phyloP scores from a whole-genome alignment of 2,329 filamentous ascomycete species.

The Rugonectria rugulosa region DNA sequence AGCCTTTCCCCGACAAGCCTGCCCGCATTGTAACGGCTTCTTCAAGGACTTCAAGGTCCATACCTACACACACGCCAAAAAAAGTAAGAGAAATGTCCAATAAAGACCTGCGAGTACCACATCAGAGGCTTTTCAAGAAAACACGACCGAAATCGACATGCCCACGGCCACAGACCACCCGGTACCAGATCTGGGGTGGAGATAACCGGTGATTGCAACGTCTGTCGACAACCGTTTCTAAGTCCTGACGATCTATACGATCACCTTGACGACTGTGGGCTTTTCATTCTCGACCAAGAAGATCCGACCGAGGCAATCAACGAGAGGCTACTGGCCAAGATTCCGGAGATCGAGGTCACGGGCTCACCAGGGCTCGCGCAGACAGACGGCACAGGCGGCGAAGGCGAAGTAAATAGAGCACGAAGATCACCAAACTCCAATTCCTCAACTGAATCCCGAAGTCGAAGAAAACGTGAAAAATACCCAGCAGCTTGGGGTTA shows the following conservation, averaged over 20 bases:
- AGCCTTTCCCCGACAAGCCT: neutral
- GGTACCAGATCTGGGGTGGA: neutral
- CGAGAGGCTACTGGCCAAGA: neutral
- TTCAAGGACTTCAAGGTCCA: conserved; percentile 7
- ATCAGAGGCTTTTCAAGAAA: neutral
- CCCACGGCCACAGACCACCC: neutral
- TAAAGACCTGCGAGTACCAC: neutral
- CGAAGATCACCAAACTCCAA: neutral
- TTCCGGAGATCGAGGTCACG: neutral
- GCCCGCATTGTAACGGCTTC: neutral
- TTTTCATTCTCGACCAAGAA: neutral
- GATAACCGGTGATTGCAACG: neutral
- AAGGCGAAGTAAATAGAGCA: neutral
- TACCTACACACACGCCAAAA: neutral
- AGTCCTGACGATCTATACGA: neutral
- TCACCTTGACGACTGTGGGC: conserved; percentile 3
- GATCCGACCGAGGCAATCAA: conserved; percentile 2
- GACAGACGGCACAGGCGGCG: neutral
- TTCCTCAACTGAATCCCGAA: neutral
- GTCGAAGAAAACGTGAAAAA: neutral
- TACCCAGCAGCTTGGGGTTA: neutral
- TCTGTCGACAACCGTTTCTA: neutral
- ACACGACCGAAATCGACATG: conserved; percentile 1
- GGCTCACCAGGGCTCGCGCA: neutral
- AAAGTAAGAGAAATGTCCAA: neutral